Conservation (phyloP, 169 alveolate species). For the Ichthyophthirius multifiliis region DNA sequence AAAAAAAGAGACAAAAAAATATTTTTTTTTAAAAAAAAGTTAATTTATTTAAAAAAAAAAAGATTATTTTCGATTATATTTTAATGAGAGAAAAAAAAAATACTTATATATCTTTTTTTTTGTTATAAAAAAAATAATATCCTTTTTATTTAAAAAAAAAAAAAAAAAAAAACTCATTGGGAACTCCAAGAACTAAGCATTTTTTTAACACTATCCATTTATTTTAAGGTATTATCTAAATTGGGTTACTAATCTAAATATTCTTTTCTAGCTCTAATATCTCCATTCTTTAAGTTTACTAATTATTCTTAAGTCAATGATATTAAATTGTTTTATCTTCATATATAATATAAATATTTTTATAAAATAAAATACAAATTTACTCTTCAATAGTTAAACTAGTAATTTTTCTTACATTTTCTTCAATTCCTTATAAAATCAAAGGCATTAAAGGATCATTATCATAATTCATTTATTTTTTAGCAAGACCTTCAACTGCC, state of each 20-base stretch:
- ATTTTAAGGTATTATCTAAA: constrained; percentile 27
- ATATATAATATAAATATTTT: neutral
- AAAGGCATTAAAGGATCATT: constrained; percentile 24
- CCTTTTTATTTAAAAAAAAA: too few relatives aligned
- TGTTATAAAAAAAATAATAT: too few relatives aligned
- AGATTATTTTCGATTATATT: too few relatives aligned
- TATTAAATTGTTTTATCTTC: constrained; percentile 16
- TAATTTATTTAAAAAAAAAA: too few relatives aligned
- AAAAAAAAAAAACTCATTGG: too few relatives aligned
- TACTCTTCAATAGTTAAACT: constrained; percentile 25
- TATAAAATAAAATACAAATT: neutral
- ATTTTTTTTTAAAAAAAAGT: too few relatives aligned
- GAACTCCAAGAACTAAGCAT: constrained; percentile 31
- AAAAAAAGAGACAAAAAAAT: too few relatives aligned
- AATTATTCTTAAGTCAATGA: constrained; percentile 33
- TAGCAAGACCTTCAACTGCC: constrained; percentile 33
- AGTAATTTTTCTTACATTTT: constrained; percentile 14
- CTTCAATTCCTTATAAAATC: constrained; percentile 13
- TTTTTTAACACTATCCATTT: constrained; percentile 28
- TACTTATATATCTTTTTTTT: too few relatives aligned
- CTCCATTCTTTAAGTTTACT: neutral
- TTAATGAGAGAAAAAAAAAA: too few relatives aligned
- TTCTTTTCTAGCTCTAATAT: constrained; percentile 34
- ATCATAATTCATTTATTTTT: constrained; percentile 36
- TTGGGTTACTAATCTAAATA: constrained; percentile 33